Evolutionary conservation across 805 yeast genomes (phyloP).

Genomic region (Candida oleophila): DNA sequence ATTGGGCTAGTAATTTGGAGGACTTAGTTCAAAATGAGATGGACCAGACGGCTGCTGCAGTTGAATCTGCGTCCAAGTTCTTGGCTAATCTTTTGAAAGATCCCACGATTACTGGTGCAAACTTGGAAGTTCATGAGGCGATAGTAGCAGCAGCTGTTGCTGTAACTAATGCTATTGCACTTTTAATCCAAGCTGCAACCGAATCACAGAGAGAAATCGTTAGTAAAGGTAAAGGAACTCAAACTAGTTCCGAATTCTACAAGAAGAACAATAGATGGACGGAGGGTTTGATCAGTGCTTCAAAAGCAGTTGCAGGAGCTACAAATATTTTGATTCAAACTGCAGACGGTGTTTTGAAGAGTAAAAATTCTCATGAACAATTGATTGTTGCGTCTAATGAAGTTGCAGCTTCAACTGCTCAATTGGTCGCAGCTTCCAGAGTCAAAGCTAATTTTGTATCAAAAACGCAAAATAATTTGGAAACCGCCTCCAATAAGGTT

Average conservation of each 20-base stretch:
- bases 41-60: conserved; percentile 68
- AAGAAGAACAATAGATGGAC: conserved; percentile 91
- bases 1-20: conserved; percentile 54
- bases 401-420: conserved; percentile 90
- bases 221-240: conserved; percentile 63
- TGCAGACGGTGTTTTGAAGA: conserved; percentile 79
- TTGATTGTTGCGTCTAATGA: conserved; percentile 88
- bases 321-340: conserved; percentile 78
- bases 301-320: conserved; percentile 80
- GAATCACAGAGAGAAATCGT: conserved; percentile 83
- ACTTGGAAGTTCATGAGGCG: conserved; percentile 71
- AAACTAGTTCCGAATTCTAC: conserved; percentile 71
- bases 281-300: conserved; percentile 87
- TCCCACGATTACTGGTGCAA: conserved; percentile 53
- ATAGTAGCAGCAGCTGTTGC: conserved; percentile 76
- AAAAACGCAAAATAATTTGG: conserved; percentile 72
- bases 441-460: conserved; percentile 80
- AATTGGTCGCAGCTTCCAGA: conserved; percentile 86
- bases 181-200: conserved; percentile 71
- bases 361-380: conserved; percentile 70
- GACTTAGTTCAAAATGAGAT: conserved; percentile 73
- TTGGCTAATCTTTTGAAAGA: conserved; percentile 53
- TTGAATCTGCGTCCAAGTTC: conserved; percentile 62
- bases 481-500: conserved; percentile 65
- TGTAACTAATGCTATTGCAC: conserved; percentile 73